Evolutionary conservation across 2,329 filamentous ascomycete genomes (phyloP).

Genomic region (Aspergillus piperis): DNA sequence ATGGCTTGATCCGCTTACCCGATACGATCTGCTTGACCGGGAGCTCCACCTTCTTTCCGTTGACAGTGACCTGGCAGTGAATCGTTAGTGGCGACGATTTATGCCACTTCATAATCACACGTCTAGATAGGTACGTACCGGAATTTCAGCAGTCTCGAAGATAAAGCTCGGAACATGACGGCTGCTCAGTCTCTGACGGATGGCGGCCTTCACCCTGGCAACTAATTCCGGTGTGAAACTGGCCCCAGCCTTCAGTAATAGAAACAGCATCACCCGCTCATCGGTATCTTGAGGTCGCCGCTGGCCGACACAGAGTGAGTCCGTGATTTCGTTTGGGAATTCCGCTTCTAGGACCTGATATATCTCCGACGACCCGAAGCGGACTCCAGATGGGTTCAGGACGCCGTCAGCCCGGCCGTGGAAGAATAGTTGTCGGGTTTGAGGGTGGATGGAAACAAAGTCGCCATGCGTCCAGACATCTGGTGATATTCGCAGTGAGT

Average conservation of each 20-base stretch:
- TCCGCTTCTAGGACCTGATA: conserved; percentile 65
- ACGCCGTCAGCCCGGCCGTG: conserved; percentile 65
- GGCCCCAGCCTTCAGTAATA: conserved; percentile 61
- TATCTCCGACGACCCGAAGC: conserved; percentile 79
- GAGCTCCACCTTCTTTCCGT: conserved; percentile 81
- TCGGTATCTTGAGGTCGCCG: conserved; percentile 61
- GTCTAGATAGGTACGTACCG: conserved; percentile 54
- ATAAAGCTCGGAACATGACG: conserved; percentile 77
- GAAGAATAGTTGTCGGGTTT: conserved; percentile 57
- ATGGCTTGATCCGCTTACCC: conserved; percentile 71
- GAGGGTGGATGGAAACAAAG: conserved; percentile 70
- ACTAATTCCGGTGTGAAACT: conserved; percentile 59
- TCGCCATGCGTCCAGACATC: conserved; percentile 70
- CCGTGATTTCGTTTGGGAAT: conserved; percentile 64
- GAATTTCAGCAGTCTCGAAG: conserved; percentile 79
- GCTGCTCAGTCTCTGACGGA: conserved; percentile 66
- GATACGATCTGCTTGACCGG: conserved; percentile 83
- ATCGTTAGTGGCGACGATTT: background rate
- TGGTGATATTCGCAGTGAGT: background rate
- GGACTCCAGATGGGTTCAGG: conserved; percentile 76
- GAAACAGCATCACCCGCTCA: conserved; percentile 61
- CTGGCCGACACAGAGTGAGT: conserved; percentile 80
- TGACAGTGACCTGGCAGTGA: conserved; percentile 64
- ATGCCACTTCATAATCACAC: background rate
- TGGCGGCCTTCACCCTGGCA: conserved; percentile 62